These are phyloP conservation scores for Scheffersomyces quercinus DNA, from an alignment of 1,139 yeast species.

Conservation along the genomic window DNA sequence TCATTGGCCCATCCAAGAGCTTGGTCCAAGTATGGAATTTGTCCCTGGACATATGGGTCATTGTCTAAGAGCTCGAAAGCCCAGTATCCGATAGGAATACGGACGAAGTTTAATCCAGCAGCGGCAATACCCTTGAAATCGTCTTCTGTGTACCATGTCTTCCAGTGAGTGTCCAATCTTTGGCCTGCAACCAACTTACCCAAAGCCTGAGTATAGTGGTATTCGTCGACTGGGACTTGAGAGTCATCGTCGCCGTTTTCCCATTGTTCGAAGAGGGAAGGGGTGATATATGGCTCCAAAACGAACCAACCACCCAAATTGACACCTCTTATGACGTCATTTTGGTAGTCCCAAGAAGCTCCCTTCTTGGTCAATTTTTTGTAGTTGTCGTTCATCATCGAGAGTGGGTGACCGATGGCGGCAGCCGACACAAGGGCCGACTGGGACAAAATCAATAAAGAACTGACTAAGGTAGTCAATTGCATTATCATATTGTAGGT, in stretches of 20 bases:
- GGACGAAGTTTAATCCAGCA: constrained; percentile 79
- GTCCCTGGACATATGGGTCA: constrained; percentile 93
- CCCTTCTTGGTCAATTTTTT: constrained; percentile 11
- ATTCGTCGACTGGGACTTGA: constrained; percentile 82
- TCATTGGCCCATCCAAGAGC: constrained; percentile 77
- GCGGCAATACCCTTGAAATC: constrained; percentile 65
- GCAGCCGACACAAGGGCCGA: neutral
- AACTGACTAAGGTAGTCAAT: neutral
- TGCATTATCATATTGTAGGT: neutral
- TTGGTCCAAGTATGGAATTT: constrained; percentile 65
- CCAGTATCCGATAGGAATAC: constrained; percentile 97
- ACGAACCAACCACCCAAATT: constrained; percentile 94
- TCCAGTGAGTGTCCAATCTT: constrained; percentile 73
- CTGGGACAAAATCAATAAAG: neutral
- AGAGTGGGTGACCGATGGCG: constrained; percentile 8
- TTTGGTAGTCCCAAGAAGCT: constrained; percentile 47
- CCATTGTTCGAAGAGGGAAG: constrained; percentile 66
- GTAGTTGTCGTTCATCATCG: constrained; percentile 6
- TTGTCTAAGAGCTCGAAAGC: constrained; percentile 64
- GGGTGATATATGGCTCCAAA: constrained; percentile 80
- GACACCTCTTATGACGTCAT: constrained; percentile 67
- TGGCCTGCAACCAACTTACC: constrained; percentile 60
- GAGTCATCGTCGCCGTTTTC: constrained; percentile 28
- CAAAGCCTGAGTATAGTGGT: constrained; percentile 60
- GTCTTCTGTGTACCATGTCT: constrained; percentile 69